Conservation (phyloP, 2,329 filamentous ascomycete genomes). For the Ophiocordyceps australis region DNA sequence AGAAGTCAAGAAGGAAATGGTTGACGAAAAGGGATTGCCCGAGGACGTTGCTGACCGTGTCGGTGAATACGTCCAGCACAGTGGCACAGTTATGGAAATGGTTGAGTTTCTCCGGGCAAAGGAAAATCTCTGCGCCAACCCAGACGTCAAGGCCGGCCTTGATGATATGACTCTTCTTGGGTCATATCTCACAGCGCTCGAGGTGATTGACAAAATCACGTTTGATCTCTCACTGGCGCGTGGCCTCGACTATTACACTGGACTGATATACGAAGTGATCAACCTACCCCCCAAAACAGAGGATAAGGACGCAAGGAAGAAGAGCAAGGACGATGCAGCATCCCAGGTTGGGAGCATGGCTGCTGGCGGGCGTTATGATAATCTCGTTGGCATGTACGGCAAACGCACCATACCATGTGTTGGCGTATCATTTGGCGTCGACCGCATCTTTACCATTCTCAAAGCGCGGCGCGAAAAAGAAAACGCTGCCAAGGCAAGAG, state of each 20-base stretch:
- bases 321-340: constrained; percentile 32
- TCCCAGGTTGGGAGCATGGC: constrained; percentile 67
- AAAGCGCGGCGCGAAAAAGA: constrained; percentile 50
- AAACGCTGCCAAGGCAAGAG: constrained; percentile 42
- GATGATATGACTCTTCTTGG: constrained; percentile 68
- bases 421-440: constrained; percentile 73
- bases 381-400: constrained; percentile 86
- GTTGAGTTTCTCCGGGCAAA: constrained; percentile 52
- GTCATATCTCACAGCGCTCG: constrained; percentile 64
- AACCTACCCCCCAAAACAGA: constrained; percentile 33
- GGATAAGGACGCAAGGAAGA: constrained; percentile 20
- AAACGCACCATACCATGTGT: constrained; percentile 54
- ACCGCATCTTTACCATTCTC: constrained; percentile 84
- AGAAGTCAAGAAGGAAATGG: constrained; percentile 85
- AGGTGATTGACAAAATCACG: constrained; percentile 54
- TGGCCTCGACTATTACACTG: constrained; percentile 86
- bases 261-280: constrained; percentile 77
- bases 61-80: constrained; percentile 64
- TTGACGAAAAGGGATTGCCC: constrained; percentile 61
- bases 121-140: constrained; percentile 49
- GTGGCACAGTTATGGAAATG: constrained; percentile 51
- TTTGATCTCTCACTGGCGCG: constrained; percentile 84
- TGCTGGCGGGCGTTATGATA: constrained; percentile 80
- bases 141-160: constrained; percentile 60
- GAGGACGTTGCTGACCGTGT: constrained; percentile 69